A percentile compares a stretch with the other conserved stretches of the same genome.
These are phyloP conservation scores for Pseudocercospora vitis DNA, from an alignment of 2,329 filamentous ascomycete genomes.

Conservation along the genomic window DNA sequence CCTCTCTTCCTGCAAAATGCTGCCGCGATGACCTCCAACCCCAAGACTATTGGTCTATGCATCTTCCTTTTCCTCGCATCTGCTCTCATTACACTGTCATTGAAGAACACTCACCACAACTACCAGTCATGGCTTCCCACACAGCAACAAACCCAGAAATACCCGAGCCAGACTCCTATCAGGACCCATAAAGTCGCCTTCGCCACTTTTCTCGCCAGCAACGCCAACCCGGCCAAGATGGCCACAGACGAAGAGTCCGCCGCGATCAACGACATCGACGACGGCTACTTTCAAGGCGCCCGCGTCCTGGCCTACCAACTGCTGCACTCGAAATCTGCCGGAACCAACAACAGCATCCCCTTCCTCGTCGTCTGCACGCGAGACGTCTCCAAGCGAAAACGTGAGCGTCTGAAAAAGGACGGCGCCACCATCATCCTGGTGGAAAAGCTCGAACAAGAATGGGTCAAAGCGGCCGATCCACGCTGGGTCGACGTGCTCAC, in stretches of 20 bases:
- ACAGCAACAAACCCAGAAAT: constrained; percentile 11
- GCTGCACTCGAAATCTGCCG: constrained; percentile 38
- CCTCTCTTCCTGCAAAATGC: constrained; percentile 17
- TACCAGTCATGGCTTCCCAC: constrained; percentile 25
- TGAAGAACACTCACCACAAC: constrained; percentile 28
- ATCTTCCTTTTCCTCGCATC: constrained; percentile 39
- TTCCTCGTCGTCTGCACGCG: constrained; percentile 42
- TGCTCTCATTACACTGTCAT: constrained; percentile 36
- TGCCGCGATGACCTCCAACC: constrained; percentile 28
- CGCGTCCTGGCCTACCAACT: constrained; percentile 42
- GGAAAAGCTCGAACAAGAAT: constrained; percentile 36
- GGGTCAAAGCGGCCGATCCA: constrained; percentile 31
- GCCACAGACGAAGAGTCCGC: constrained; percentile 28
- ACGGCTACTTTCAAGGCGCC: constrained; percentile 40
- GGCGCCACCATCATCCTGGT: constrained; percentile 41
- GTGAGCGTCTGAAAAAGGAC: constrained; percentile 38
- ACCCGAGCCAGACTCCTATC: constrained; percentile 20
- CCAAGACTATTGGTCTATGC: constrained; percentile 35
- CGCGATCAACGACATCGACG: constrained; percentile 33
- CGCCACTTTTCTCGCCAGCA: constrained; percentile 41
- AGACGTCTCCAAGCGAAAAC: constrained; percentile 39
- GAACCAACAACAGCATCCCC: constrained; percentile 40
- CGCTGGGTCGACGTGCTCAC: constrained; percentile 41
- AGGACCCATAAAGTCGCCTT: constrained; percentile 38
- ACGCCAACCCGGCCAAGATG: constrained; percentile 23